phyloP scores from a whole-genome alignment of 306 rosid species.

The Delonix regia region DNA sequence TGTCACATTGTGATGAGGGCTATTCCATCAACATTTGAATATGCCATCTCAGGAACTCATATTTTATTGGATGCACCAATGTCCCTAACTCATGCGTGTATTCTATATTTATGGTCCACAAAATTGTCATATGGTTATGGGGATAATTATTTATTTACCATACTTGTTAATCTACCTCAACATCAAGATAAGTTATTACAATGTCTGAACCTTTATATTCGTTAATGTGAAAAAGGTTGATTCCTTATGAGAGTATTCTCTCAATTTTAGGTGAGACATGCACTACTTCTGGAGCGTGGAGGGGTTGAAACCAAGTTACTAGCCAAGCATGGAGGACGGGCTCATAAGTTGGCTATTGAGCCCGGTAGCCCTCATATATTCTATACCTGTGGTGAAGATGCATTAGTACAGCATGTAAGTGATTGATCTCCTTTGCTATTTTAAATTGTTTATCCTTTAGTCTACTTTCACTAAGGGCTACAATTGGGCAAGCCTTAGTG shows the following conservation, averaged over 20 bases:
- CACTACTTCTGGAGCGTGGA: constrained; percentile 63
- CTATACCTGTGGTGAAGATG: constrained; percentile 97
- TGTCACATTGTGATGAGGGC: background rate
- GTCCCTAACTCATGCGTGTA: background rate
- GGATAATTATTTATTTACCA: background rate
- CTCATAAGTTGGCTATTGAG: constrained; percentile 93
- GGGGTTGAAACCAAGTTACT: constrained; percentile 57
- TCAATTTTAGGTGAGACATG: constrained; percentile 80
- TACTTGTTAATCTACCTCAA: background rate
- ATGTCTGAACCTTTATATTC: background rate
- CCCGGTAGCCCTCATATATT: constrained; percentile 96
- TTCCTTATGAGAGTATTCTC: constrained; percentile 24
- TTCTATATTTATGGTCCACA: background rate
- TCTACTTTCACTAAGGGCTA: background rate
- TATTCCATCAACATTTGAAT: background rate
- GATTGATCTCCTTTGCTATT: constrained; percentile 26
- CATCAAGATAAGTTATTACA: background rate
- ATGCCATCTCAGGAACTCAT: background rate
- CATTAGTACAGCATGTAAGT: constrained; percentile 91
- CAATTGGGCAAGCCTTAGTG: background rate
- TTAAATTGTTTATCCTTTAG: constrained; percentile 2
- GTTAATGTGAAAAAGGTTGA: constrained; percentile 22
- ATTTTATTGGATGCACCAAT: background rate
- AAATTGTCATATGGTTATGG: constrained; percentile 1
- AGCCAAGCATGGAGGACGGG: constrained; percentile 73